Conservation (phyloP, 2,329 filamentous ascomycete genomes). For the Penicillium thymicola region DNA sequence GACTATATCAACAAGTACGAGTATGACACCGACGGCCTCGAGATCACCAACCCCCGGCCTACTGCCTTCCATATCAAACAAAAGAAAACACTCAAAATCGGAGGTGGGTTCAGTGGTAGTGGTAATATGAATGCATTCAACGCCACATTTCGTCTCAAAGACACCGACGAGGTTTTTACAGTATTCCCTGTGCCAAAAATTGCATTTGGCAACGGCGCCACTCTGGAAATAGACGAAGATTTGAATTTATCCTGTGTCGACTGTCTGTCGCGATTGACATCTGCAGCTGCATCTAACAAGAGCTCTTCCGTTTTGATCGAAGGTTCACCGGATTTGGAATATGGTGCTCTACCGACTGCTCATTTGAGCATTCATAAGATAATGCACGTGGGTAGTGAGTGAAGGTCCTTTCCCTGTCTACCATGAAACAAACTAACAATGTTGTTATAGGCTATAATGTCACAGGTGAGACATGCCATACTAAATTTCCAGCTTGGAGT, state of each 20-base stretch:
- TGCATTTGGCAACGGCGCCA: constrained; percentile 13
- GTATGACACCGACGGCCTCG: constrained; percentile 20
- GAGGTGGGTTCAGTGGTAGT: constrained; percentile 21
- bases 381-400: constrained; percentile 21
- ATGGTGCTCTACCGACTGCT: constrained; percentile 21
- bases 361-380: constrained; percentile 26
- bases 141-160: constrained; percentile 15
- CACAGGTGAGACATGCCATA: constrained; percentile 11
- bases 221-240: constrained; percentile 24
- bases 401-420: not conserved
- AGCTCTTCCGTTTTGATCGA: constrained; percentile 18
- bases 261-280: constrained; percentile 21
- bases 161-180: constrained; percentile 16
- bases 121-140: constrained; percentile 24
- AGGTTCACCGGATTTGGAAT: constrained; percentile 19
- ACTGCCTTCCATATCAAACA: constrained; percentile 24
- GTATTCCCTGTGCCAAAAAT: constrained; percentile 19
- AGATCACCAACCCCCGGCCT: constrained; percentile 25
- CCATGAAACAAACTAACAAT: not conserved
- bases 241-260: constrained; percentile 24
- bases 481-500: not conserved
- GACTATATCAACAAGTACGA: constrained; percentile 25
- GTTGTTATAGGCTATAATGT: constrained; percentile 20
- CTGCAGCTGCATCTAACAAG: constrained; percentile 16
- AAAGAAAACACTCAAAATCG: constrained; percentile 15